Percentiles rank a stretch among this genome's conserved stretches.
These are phyloP conservation scores for Stereocaulon alpinum DNA, from an alignment of 495 filamentous ascomycete genomes.

Conservation along the genomic window DNA sequence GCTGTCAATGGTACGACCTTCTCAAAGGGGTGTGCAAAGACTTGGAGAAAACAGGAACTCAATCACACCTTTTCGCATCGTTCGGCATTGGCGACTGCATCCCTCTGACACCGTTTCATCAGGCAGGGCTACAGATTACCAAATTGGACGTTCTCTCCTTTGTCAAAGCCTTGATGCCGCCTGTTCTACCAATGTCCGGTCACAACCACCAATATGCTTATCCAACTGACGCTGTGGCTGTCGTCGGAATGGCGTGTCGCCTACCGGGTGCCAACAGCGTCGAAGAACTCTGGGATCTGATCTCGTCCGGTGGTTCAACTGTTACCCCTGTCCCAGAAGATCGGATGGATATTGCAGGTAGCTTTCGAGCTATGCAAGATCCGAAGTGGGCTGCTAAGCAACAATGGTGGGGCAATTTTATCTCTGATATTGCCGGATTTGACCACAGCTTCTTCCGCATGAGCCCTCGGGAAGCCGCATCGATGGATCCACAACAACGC, in stretches of 20 bases:
- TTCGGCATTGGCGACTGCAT: slow-evolving; percentile 28
- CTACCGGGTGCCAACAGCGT: slow-evolving; percentile 31
- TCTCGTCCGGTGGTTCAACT: slow-evolving; percentile 21
- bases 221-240: slow-evolving; percentile 24
- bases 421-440: slow-evolving; percentile 35
- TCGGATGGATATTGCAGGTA: slow-evolving; percentile 16
- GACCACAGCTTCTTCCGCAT: slow-evolving; percentile 46
- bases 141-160: slow-evolving; percentile 17
- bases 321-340: slow-evolving; percentile 13
- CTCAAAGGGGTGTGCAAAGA: slow-evolving; percentile 21
- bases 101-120: slow-evolving; percentile 24
- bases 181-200: slow-evolving; percentile 6
- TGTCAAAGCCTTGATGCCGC: slow-evolving; percentile 12
- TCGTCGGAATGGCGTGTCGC: slow-evolving; percentile 36
- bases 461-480: slow-evolving; percentile 35
- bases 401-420: slow-evolving; percentile 35
- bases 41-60: slow-evolving; percentile 11
- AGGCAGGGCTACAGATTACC: slow-evolving; percentile 17
- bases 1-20: slow-evolving; percentile 29
- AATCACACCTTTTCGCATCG: slow-evolving; percentile 17
- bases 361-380: slow-evolving; percentile 16
- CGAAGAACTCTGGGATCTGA: slow-evolving; percentile 35
- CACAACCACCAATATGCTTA: neutral
- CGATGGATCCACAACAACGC: slow-evolving; percentile 45
- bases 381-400: slow-evolving; percentile 1